Percentiles rank a stretch among this genome's conserved stretches.
phyloP scores from a whole-genome alignment of 2,329 filamentous ascomycete genomes.

The Alternaria longipes region DNA sequence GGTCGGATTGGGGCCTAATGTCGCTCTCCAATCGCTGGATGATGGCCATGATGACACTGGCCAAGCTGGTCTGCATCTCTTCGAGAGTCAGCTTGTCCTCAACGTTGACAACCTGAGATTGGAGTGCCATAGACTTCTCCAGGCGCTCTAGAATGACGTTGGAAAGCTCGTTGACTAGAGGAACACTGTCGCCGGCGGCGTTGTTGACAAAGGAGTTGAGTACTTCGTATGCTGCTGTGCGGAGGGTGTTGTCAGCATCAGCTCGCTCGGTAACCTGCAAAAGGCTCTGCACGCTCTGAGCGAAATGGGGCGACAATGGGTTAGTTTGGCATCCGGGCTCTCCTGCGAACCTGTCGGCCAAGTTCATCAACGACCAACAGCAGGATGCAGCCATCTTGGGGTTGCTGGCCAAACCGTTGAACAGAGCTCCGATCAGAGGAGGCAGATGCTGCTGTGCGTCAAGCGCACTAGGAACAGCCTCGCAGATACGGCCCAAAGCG shows the following conservation, averaged over 20 bases:
- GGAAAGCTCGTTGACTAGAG: conserved; percentile 81
- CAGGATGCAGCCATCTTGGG: conserved; percentile 98
- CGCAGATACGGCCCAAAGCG: conserved; percentile 93
- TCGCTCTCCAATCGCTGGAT: conserved; percentile 91
- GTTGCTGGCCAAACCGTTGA: conserved; percentile 87
- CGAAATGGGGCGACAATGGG: conserved; percentile 89
- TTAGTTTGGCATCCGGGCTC: conserved; percentile 82
- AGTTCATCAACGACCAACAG: conserved; percentile 99
- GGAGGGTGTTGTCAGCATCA: conserved; percentile 86
- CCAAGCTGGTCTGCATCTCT: conserved; percentile 96
- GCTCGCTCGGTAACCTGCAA: conserved; percentile 83
- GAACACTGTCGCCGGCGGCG: conserved; percentile 84
- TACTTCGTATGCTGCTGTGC: conserved; percentile 96
- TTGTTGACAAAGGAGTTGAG: conserved; percentile 94
- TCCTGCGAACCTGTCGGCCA: conserved; percentile 93
- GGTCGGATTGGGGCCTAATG: conserved; percentile 87
- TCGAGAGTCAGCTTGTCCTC: conserved; percentile 96
- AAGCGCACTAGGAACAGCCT: conserved; percentile 90
- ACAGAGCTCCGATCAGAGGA: conserved; percentile 85
- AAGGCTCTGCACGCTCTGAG: conserved; percentile 86
- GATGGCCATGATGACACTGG: conserved; percentile 89
- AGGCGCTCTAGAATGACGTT: conserved; percentile 90
- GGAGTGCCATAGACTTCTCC: conserved; percentile 87
- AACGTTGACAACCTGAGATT: conserved; percentile 92
- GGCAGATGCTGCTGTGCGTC: conserved; percentile 85